Evolutionary conservation across 306 rosid genomes (phyloP).

Genomic region (Sicyos baderoa): DNA sequence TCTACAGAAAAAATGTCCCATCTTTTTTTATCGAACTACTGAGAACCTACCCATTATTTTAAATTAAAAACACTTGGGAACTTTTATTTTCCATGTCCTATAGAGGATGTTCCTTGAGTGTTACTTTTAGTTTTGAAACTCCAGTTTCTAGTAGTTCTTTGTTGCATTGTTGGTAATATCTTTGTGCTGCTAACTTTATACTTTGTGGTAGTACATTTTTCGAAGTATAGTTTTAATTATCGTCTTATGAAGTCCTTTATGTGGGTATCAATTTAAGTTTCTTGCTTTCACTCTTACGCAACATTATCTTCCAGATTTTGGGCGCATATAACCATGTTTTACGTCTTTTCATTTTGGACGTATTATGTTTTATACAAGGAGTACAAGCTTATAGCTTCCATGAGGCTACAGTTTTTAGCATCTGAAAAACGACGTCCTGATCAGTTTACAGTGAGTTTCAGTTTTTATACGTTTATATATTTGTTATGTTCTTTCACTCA

Average conservation of each 20-base stretch:
- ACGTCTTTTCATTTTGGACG: conserved; percentile 71
- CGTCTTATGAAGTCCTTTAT: neutral
- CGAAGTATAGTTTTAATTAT: neutral
- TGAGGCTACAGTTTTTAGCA: conserved; percentile 76
- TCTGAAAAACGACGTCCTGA: conserved; percentile 70
- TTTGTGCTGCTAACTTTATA: neutral
- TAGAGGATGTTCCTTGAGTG: neutral
- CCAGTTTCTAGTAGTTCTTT: neutral
- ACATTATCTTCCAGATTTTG: conserved; percentile 54
- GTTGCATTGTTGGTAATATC: neutral
- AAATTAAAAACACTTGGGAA: neutral
- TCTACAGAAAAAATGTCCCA: neutral
- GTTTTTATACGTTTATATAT: neutral
- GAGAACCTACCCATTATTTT: neutral
- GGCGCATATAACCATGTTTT: conserved; percentile 75
- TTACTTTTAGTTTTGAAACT: neutral
- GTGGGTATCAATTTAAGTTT: neutral
- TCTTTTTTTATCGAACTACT: neutral
- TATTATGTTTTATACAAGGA: conserved; percentile 65
- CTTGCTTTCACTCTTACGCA: conserved; percentile 15
- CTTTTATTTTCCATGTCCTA: neutral
- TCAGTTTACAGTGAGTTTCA: conserved; percentile 55
- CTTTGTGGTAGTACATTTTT: neutral
- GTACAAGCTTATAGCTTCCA: conserved; percentile 46
- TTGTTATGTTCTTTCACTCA: neutral